phyloP scores from a whole-genome alignment of 1,139 yeast species.

The Protomyces arabidopsidicola region DNA sequence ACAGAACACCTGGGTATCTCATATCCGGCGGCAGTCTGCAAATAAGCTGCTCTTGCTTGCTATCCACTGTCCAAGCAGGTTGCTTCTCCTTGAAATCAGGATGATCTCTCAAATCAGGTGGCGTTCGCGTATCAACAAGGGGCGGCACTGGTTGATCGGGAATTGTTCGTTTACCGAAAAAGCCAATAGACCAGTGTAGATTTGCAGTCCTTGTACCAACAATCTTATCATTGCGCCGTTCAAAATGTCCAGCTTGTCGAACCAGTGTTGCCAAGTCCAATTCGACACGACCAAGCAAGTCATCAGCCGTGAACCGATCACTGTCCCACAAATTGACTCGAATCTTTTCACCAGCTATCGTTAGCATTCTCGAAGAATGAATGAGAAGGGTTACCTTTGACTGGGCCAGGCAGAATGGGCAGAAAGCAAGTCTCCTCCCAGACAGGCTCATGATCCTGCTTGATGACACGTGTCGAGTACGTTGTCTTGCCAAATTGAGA shows the following conservation, averaged over 20 bases:
- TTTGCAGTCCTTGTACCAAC: conserved; percentile 16
- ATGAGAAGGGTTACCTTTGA: background rate
- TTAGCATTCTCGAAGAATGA: background rate
- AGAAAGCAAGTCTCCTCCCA: conserved; percentile 29
- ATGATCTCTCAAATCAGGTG: conserved; percentile 17
- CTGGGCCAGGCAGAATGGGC: conserved; percentile 22
- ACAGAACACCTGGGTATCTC: conserved; percentile 26
- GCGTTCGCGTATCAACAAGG: conserved; percentile 16
- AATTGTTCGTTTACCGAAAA: conserved; percentile 14
- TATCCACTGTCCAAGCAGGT: conserved; percentile 15
- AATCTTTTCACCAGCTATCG: conserved; percentile 27
- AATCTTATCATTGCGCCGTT: conserved; percentile 21
- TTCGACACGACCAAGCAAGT: conserved; percentile 28
- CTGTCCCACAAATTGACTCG: conserved; percentile 29
- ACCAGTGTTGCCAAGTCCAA: conserved; percentile 20
- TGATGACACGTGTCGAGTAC: conserved; percentile 28
- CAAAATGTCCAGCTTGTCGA: conserved; percentile 16
- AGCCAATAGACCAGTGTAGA: conserved; percentile 26
- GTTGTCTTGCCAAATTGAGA: conserved; percentile 26
- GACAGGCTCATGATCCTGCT: conserved; percentile 25
- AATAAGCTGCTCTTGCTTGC: conserved; percentile 21
- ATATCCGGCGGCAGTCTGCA: conserved; percentile 22
- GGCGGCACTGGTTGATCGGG: conserved; percentile 8
- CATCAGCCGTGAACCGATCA: conserved; percentile 28
- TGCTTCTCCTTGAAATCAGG: conserved; percentile 20